Evolutionary conservation across 164 flowering plant genomes (phyloP).

Genomic region (Berberis vulgaris): DNA sequence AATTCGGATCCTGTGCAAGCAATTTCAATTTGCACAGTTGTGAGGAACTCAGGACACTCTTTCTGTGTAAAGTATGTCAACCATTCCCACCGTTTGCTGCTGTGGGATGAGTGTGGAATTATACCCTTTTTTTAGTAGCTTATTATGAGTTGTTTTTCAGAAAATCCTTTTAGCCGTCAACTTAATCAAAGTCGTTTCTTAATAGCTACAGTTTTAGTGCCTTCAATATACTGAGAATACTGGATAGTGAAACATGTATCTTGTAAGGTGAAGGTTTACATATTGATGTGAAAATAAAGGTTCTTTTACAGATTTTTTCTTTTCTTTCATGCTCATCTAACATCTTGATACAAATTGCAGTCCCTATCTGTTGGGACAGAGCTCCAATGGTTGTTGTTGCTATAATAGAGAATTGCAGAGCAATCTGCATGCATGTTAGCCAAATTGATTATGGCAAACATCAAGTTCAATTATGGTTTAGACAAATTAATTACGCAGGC

Average conservation of each 20-base stretch:
- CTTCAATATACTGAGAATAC: neutral
- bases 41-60: neutral
- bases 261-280: neutral
- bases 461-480: no score
- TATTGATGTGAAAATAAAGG: no score
- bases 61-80: constrained; percentile 3
- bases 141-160: neutral
- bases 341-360: no score
- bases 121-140: neutral
- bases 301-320: neutral
- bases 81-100: neutral
- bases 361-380: no score
- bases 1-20: neutral
- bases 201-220: neutral
- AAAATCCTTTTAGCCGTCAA: neutral
- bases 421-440: no score
- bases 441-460: no score
- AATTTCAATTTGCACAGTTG: neutral
- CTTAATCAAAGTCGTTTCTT: neutral
- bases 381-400: no score
- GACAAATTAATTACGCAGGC: no score
- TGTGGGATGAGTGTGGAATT: neutral
- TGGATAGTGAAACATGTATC: no score
- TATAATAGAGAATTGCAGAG: no score
- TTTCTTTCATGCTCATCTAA: no score